These are phyloP conservation scores for Wickerhamomyces ciferrii DNA, from an alignment of 805 yeast genomes.

Conservation along the genomic window DNA sequence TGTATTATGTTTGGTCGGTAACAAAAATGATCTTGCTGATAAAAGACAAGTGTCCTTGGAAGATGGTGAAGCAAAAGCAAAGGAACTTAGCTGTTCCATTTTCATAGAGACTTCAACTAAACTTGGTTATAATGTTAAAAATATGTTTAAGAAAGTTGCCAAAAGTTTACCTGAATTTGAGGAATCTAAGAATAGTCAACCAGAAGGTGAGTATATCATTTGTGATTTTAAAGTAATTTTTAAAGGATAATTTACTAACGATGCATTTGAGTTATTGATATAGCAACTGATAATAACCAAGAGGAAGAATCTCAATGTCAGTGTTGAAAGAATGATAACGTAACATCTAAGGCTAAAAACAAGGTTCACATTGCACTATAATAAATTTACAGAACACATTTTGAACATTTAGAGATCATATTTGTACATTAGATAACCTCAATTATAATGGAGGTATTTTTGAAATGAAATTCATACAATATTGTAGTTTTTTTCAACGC, in stretches of 20 bases:
- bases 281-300: conserved; percentile 13
- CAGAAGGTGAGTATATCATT: conserved; percentile 11
- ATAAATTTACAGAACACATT: no score
- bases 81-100: conserved; percentile 66
- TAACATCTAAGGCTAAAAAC: no score
- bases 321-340: no score
- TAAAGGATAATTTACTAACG: conserved; percentile 16
- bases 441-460: no score
- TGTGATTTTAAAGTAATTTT: neutral
- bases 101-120: conserved; percentile 93
- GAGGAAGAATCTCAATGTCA: conserved; percentile 20
- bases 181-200: conserved; percentile 19
- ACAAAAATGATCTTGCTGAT: conserved; percentile 77
- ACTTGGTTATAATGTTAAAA: conserved; percentile 90
- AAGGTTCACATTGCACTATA: no score
- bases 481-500: no score
- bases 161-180: conserved; percentile 84
- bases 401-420: no score
- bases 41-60: conserved; percentile 77
- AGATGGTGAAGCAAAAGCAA: conserved; percentile 79
- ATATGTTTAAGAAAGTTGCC: conserved; percentile 85
- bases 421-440: no score
- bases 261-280: conserved; percentile 20
- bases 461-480: no score
- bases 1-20: conserved; percentile 85